Percentiles rank a stretch among this genome's conserved stretches.
phyloP scores from a whole-genome alignment of 2,329 filamentous ascomycete genomes.

The Lecanicillium sp. region DNA sequence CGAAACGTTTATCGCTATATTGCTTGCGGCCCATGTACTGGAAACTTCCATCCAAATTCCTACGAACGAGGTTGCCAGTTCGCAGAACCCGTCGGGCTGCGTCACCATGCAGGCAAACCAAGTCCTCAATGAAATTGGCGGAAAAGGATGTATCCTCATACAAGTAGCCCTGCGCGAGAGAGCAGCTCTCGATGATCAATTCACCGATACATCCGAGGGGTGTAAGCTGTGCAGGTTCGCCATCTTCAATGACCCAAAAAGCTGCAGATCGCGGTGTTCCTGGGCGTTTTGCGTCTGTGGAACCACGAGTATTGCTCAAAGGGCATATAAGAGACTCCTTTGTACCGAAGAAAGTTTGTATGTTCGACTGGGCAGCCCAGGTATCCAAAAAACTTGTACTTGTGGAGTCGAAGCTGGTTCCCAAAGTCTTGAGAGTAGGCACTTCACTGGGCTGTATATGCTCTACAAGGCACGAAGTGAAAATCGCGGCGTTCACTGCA shows the following conservation, averaged over 20 bases:
- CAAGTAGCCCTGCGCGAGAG: constrained; percentile 39
- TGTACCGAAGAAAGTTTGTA: neutral
- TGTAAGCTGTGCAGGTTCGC: neutral
- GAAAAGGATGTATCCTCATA: constrained; percentile 4
- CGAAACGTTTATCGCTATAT: neutral
- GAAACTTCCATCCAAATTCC: neutral
- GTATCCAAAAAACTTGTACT: constrained; percentile 18
- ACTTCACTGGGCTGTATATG: neutral
- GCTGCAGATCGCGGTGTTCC: neutral
- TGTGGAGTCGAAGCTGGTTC: neutral
- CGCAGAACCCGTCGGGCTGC: neutral
- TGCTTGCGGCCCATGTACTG: constrained; percentile 1
- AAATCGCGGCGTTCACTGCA: neutral
- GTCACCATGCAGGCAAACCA: neutral
- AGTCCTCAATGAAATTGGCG: constrained; percentile 4
- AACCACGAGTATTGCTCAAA: neutral
- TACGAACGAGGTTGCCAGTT: neutral
- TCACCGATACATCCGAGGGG: constrained; percentile 36
- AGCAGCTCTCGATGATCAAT: constrained; percentile 42
- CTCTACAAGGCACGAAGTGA: neutral
- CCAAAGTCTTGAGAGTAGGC: constrained; percentile 4
- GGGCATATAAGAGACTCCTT: neutral
- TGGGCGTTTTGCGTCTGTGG: neutral
- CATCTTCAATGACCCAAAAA: neutral
- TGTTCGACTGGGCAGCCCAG: neutral